These are phyloP conservation scores for Leccinum incarnatum DNA, from an alignment of 768 basidiomycete species.

Conservation along the genomic window DNA sequence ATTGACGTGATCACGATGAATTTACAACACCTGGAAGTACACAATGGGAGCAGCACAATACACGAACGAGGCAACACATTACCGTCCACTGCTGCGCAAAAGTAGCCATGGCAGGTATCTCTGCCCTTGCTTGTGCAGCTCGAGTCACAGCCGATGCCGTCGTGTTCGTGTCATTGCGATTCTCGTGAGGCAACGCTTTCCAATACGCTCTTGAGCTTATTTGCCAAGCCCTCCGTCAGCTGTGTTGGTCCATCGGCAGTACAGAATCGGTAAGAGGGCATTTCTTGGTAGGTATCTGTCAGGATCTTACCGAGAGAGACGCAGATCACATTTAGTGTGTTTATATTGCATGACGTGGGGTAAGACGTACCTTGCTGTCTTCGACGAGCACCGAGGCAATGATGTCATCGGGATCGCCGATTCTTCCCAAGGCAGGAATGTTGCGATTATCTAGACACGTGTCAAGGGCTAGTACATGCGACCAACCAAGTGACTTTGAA, in stretches of 20 bases:
- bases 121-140: neutral
- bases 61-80: neutral
- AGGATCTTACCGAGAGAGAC: slow-evolving; percentile 45
- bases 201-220: slow-evolving; percentile 43
- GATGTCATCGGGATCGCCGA: slow-evolving; percentile 84
- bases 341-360: neutral
- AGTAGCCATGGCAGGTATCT: neutral
- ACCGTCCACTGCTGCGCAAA: neutral
- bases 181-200: slow-evolving; percentile 34
- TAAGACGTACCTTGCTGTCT: slow-evolving; percentile 53
- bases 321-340: neutral
- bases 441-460: slow-evolving; percentile 60
- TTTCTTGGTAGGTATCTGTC: slow-evolving; percentile 73
- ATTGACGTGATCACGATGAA: neutral
- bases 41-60: neutral
- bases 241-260: slow-evolving; percentile 69
- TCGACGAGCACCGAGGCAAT: slow-evolving; percentile 72
- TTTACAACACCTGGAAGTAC: neutral
- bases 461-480: neutral
- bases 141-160: too few relatives aligned
- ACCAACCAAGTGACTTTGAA: neutral
- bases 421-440: slow-evolving; percentile 67
- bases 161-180: slow-evolving; percentile 7
- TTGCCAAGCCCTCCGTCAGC: slow-evolving; percentile 64
- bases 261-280: slow-evolving; percentile 82